Conservation (phyloP, 768 basidiomycete genomes). For the Lactarius indigo region DNA sequence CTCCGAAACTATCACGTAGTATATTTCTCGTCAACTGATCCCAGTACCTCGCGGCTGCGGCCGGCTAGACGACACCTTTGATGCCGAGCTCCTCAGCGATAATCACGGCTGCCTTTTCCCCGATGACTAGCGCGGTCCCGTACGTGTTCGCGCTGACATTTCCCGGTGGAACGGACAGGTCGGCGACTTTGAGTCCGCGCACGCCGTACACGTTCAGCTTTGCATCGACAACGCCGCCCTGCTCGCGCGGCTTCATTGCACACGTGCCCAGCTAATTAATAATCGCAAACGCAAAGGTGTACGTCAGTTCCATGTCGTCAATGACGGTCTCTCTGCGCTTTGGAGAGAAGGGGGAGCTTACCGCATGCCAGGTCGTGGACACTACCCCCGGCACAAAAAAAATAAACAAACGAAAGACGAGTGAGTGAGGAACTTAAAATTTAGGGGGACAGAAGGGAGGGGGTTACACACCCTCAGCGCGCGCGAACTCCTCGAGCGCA, state of each 20-base stretch:
- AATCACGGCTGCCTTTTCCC: slow-evolving; percentile 57
- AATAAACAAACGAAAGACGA: background rate
- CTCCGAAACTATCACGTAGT: slow-evolving; percentile 27
- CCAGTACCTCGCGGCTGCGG: background rate
- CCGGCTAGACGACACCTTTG: background rate
- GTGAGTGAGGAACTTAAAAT: background rate
- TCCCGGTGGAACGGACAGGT: slow-evolving; percentile 38
- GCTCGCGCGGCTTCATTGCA: slow-evolving; percentile 57
- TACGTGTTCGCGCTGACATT: slow-evolving; percentile 43
- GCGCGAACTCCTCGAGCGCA: slow-evolving; percentile 32
- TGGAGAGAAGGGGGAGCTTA: background rate
- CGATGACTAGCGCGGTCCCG: slow-evolving; percentile 42
- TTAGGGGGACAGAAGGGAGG: background rate
- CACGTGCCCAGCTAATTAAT: slow-evolving; percentile 56
- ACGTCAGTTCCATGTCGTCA: background rate
- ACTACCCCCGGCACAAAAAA: background rate
- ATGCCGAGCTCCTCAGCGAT: slow-evolving; percentile 50
- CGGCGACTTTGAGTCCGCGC: slow-evolving; percentile 51
- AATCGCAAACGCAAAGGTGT: no score
- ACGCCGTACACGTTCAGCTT: slow-evolving; percentile 60
- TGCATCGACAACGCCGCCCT: slow-evolving; percentile 60
- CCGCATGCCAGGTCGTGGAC: slow-evolving; percentile 36
- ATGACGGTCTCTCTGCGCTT: background rate
- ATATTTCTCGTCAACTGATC: no score
- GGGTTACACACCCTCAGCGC: background rate